Conservation (phyloP, 2,329 filamentous ascomycete genomes). For the Leptographium wingfieldii region DNA sequence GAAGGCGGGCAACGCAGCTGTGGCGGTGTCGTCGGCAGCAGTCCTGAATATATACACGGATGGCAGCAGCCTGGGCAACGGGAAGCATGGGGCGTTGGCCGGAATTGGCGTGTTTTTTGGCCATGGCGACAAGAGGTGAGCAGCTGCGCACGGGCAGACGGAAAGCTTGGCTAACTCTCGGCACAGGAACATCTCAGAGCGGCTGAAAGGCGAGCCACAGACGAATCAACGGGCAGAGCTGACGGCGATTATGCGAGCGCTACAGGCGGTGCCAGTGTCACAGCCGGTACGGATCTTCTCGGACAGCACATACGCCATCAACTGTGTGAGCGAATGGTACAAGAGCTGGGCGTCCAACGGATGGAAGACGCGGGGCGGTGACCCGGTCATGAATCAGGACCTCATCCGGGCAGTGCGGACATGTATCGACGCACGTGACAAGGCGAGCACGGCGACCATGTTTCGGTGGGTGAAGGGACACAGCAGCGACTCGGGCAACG, state of each 20-base stretch:
- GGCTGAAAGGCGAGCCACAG: conserved; percentile 59
- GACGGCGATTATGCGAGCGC: conserved; percentile 70
- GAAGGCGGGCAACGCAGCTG: conserved; percentile 12
- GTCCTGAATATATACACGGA: conserved; percentile 46
- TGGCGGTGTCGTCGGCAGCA: conserved; percentile 5
- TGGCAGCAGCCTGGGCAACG: conserved; percentile 48
- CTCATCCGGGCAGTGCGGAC: conserved; percentile 60
- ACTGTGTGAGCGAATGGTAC: conserved; percentile 80
- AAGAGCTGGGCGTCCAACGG: conserved; percentile 59
- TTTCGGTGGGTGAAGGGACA: conserved; percentile 93
- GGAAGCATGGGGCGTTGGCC: conserved; percentile 38
- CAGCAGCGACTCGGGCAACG: conserved; percentile 57
- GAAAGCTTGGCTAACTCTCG: neutral
- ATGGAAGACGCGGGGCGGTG: conserved; percentile 60
- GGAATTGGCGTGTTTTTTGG: conserved; percentile 56
- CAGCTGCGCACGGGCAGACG: neutral
- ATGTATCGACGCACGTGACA: conserved; percentile 57
- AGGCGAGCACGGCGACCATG: conserved; percentile 45
- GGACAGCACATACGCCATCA: conserved; percentile 86
- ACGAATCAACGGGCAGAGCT: conserved; percentile 97
- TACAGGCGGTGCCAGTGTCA: conserved; percentile 59
- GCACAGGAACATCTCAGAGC: conserved; percentile 56
- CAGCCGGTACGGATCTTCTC: conserved; percentile 65
- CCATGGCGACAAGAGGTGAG: conserved; percentile 37
- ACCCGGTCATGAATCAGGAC: conserved; percentile 73